Base-by-base conservation (phyloP, 345 rosid species). In the Acer yangbiense region DNA sequence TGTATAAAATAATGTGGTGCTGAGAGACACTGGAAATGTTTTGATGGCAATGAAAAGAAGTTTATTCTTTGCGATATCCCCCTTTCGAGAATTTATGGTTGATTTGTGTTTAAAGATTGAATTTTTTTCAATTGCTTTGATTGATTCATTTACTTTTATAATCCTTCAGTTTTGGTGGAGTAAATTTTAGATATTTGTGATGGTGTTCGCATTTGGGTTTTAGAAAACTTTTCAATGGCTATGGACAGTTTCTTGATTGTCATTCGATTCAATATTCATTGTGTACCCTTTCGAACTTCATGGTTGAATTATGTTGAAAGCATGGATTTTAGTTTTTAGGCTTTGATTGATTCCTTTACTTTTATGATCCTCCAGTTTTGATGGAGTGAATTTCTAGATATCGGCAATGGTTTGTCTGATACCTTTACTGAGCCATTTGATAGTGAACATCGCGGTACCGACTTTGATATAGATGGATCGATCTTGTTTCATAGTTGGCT, bases 1-100 rank as follows among this genome's bases (percentile, higher is more conserved):
- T 64, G 70, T 64, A 48, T 44, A 48, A 74, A 74, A 65, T 64
- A 64, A 46, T 46, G 77, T 48, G 70, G 66, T 74, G 69, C 25
- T 39, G 25, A 44, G 18, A 25, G 77, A 74, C 32, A 64, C 76
- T 3, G 1, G 3, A 18, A 8, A 18, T 5, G 12, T 74, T 46
- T 64, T 61, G 61, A 74, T 46, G 69, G 69, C 16, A 57, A 57
- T 60, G 64, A 27, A 60, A 21, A 60, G 21, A 60, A 60, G 25
- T 18, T 18, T 20, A 20, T 21, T 60, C 9, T 3, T 60, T 60
- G 7, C 9, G 5, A 20, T 60, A 21, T 20, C 20, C 9, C 9
- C 3, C 12, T 60, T 7, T 60, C 0, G 1, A 60, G 2, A 16
- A 58, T n/a, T 6, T 1, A 58, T 58, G 63, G 63, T 58, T 58